Percentiles rank a stretch among this genome's conserved stretches.
These are phyloP conservation scores for Neonectria sp. DNA, from an alignment of 2,329 filamentous ascomycete species.

Conservation along the genomic window DNA sequence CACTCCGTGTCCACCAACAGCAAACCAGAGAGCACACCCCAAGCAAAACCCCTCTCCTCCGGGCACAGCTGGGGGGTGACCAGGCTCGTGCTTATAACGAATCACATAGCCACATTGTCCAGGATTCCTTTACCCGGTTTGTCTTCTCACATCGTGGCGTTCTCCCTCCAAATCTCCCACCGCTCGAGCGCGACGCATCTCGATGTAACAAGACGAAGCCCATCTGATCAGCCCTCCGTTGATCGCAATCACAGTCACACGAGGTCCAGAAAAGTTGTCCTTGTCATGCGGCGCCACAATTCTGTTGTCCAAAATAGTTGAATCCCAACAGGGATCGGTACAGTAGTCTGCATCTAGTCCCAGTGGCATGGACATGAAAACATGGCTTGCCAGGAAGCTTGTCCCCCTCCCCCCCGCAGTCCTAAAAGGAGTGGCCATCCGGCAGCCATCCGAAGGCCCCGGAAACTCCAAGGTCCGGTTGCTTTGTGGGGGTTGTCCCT, in stretches of 20 bases:
- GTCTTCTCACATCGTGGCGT: conserved; percentile 24
- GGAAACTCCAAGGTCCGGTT: conserved; percentile 17
- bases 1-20: conserved; percentile 4
- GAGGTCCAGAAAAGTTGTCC: conserved; percentile 13
- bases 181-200: conserved; percentile 1
- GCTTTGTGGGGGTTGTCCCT: conserved; percentile 21
- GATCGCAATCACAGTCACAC: conserved; percentile 19
- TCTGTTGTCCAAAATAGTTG: conserved; percentile 17
- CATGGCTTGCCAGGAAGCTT: conserved; percentile 17
- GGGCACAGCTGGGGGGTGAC: conserved; percentile 10
- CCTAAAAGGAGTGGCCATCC: conserved; percentile 7
- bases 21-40: conserved; percentile 4
- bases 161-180: conserved; percentile 19
- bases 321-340: conserved; percentile 21
- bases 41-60: conserved; percentile 7
- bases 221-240: conserved; percentile 13
- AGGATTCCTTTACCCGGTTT: conserved; percentile 17
- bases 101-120: conserved; percentile 15
- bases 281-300: conserved; percentile 12
- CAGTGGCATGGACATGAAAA: conserved; percentile 18
- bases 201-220: conserved; percentile 6
- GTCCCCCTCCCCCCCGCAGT: conserved; percentile 3
- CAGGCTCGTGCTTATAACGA: conserved; percentile 8
- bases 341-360: conserved; percentile 15
- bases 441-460: conserved; percentile 25